These are phyloP conservation scores for Termitomyces sp. DNA, from an alignment of 768 basidiomycete genomes.

Conservation along the genomic window DNA sequence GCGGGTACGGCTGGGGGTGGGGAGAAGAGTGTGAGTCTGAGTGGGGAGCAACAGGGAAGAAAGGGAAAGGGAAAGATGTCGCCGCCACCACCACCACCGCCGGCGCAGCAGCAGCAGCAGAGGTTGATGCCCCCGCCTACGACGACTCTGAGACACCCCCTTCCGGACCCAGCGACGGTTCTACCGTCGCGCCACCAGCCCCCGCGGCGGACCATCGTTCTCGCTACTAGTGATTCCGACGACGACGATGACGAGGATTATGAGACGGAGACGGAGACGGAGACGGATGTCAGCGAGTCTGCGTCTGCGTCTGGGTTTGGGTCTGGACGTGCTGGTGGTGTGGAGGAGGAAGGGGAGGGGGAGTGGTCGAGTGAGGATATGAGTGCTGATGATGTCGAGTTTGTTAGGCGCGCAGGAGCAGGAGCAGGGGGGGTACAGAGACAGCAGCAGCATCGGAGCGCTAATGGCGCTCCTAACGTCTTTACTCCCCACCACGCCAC, in stretches of 20 bases:
- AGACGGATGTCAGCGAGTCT: too few species aligned
- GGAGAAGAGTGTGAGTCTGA: neutral
- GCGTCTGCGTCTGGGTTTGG: constrained; percentile 17
- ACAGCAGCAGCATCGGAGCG: too few species aligned
- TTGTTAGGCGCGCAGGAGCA: neutral
- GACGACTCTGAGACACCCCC: neutral
- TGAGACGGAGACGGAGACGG: constrained; percentile 29
- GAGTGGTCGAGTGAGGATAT: constrained; percentile 61
- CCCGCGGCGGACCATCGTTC: constrained; percentile 38
- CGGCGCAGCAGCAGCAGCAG: constrained; percentile 11
- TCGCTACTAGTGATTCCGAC: constrained; percentile 47
- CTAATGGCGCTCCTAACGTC: neutral
- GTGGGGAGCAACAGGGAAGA: too few species aligned
- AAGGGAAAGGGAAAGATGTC: too few species aligned
- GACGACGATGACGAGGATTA: constrained; percentile 37
- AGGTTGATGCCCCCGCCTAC: neutral
- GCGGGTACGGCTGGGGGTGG: neutral
- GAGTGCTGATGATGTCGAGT: constrained; percentile 29
- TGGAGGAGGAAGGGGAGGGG: constrained; percentile 31
- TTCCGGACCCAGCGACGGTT: constrained; percentile 13
- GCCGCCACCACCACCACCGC: constrained; percentile 3
- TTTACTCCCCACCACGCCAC: neutral
- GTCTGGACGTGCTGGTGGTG: constrained; percentile 16
- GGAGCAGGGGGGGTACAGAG: neutral
- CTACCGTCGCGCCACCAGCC: constrained; percentile 17